Evolutionary conservation across 306 rosid species (phyloP).

Genomic region (Quercus glauca): DNA sequence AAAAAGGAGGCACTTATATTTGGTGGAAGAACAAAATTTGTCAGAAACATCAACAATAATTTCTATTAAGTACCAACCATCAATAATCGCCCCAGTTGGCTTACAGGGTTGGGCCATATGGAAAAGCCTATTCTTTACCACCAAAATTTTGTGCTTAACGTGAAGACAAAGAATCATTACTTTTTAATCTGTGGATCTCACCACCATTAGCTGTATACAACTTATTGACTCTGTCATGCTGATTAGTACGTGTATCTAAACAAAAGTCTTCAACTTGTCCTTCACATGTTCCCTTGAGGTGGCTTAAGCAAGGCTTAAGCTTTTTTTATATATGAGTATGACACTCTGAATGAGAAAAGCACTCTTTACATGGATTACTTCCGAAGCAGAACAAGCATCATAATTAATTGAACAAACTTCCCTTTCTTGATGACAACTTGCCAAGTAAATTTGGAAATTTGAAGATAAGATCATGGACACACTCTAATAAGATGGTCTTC

Average conservation of each 20-base stretch:
- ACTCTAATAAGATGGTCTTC: background rate
- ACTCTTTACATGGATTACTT: background rate
- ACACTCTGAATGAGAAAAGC: background rate
- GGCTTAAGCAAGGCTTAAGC: no score
- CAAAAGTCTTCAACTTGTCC: background rate
- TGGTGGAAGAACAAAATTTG: background rate
- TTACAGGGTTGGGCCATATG: background rate
- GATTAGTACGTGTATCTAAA: background rate
- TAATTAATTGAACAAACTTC: background rate
- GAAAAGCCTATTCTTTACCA: background rate
- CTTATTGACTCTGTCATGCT: background rate
- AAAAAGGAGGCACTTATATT: no score
- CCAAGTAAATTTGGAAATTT: background rate
- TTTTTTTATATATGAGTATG: background rate
- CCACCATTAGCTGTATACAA: background rate
- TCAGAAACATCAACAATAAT: background rate
- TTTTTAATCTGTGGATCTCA: background rate
- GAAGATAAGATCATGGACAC: background rate
- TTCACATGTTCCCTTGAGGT: background rate
- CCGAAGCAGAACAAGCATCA: background rate
- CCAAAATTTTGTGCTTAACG: background rate
- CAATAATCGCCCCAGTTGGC: background rate
- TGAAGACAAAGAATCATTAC: conserved; percentile 4
- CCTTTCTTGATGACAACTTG: background rate
- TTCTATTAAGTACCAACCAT: background rate